Conservation (phyloP, 371 early-diverging fungal genomes). For the Umbelopsis sp. region DNA sequence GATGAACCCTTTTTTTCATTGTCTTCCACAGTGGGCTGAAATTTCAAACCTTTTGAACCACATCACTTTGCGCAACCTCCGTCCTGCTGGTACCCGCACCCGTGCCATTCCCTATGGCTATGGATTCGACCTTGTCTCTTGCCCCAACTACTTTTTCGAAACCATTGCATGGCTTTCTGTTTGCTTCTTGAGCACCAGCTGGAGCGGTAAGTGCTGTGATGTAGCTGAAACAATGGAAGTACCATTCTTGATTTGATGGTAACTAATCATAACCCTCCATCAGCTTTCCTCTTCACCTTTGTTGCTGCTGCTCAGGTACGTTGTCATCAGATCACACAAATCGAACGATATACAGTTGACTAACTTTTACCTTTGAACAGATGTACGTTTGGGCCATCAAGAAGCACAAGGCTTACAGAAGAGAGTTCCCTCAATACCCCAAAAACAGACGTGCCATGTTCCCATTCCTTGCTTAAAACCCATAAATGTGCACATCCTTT, state of each 20-base stretch:
- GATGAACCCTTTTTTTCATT: not conserved
- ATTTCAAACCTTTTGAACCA: conserved; percentile 87
- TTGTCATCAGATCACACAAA: not conserved
- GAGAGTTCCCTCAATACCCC: conserved; percentile 94
- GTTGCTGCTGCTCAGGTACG: conserved; percentile 77
- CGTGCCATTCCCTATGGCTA: conserved; percentile 94
- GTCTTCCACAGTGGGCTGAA: conserved; percentile 67
- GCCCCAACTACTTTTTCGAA: conserved; percentile 95
- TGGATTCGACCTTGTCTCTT: conserved; percentile 90
- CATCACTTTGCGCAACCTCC: conserved; percentile 86
- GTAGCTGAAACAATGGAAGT: too few species aligned
- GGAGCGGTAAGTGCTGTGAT: conserved; percentile 52
- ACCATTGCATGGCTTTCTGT: conserved; percentile 84
- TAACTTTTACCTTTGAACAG: not conserved
- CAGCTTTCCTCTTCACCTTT: conserved; percentile 77
- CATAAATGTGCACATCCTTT: not conserved
- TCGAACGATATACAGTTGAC: not conserved
- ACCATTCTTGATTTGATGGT: too few species aligned
- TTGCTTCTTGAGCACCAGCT: conserved; percentile 75
- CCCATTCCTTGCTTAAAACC: conserved; percentile 77
- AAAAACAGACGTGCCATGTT: conserved; percentile 87
- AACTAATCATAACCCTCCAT: conserved; percentile 11
- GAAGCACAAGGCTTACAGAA: conserved; percentile 90
- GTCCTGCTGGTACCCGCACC: conserved; percentile 88
- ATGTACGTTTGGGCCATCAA: conserved; percentile 97